Percentiles rank a stretch among this genome's conserved stretches.
Evolutionary conservation across 2,329 filamentous ascomycete genomes (phyloP).

Genomic region (Epicoccum sorghinum): DNA sequence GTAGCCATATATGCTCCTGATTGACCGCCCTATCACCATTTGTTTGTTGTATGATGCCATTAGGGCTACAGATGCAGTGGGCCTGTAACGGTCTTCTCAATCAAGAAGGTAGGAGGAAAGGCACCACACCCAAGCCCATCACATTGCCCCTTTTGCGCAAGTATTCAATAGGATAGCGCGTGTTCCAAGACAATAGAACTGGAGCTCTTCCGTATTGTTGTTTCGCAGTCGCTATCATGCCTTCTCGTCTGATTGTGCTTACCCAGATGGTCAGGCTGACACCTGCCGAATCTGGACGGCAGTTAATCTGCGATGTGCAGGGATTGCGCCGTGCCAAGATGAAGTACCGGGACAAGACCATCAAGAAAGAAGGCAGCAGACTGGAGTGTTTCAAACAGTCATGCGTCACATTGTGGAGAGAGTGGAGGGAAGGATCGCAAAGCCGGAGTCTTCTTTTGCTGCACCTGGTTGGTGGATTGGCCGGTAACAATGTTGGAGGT

Average conservation of each 20-base stretch:
- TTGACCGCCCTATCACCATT: slow-evolving; percentile 3
- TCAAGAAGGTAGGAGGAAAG: slow-evolving; percentile 14
- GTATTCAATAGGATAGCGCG: slow-evolving; percentile 9
- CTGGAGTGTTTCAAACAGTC: slow-evolving; percentile 1
- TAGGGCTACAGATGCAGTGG: neutral
- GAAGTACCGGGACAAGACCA: slow-evolving; percentile 16
- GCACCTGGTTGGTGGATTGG: neutral
- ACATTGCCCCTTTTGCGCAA: neutral
- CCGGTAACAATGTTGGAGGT: neutral
- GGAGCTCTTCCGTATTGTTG: slow-evolving; percentile 1
- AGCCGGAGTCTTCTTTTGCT: neutral
- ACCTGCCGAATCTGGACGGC: slow-evolving; percentile 15
- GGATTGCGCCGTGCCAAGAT: slow-evolving; percentile 9
- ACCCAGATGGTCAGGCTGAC: slow-evolving; percentile 14
- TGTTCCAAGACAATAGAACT: slow-evolving; percentile 10
- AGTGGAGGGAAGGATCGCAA: neutral
- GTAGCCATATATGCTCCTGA: neutral
- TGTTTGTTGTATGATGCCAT: slow-evolving; percentile 16
- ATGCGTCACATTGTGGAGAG: neutral
- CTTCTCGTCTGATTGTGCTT: neutral
- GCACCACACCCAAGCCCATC: neutral
- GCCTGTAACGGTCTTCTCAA: slow-evolving; percentile 2
- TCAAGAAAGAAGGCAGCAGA: slow-evolving; percentile 15
- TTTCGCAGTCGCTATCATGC: slow-evolving; percentile 5
- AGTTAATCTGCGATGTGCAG: slow-evolving; percentile 7